Base-by-base conservation (phyloP, 106 monocot species). In the Triglochin maritima region DNA sequence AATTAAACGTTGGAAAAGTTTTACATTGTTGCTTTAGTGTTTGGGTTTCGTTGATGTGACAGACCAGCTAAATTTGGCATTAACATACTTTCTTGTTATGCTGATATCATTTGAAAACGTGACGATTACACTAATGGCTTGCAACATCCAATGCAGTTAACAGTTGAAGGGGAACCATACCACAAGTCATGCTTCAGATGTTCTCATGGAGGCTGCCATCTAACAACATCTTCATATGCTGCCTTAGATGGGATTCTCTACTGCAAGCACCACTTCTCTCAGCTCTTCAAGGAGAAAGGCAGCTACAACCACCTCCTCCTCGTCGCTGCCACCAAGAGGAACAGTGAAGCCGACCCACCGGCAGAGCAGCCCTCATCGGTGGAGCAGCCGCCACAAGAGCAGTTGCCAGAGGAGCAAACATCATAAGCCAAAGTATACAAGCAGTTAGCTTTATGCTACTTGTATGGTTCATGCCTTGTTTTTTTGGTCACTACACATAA, bases 161-260 rank as follows among this genome's bases (percentile, higher is more conserved):
- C 84, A 17, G 63, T 87, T 62, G 87, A 87, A 58, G 84, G 84
- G 3, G 79, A 81, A 47, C 53, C 76, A 3, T 84, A 84, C 71
- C 87, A 87, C 64, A 87, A 87, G 77, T 73, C 71, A 3, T 87
- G 87, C 60, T 87, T 87, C 81, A 81, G 69, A 68, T 87, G 87
- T 51, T 78, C 81, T 4, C 81, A 87, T 51, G 81, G 81, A 5
- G 87, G 87, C 0, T 87, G 87, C 71, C 76, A 65, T 9, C 70
- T 87, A 41, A 84, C 84, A 1, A 68, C 87, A 0, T 79, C 84
- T 2, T 78, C 71, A 59, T 87, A 87, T 15, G 87, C 87, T 4
- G 83, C 87, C 4, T 63, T 87, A 12, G 72, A 87, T 47, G 87
- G 87, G 6, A 77, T 84, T 47, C 78, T 87, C 59, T 87, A 87